Evolutionary conservation across 2,329 filamentous ascomycete genomes (phyloP).

Genomic region (Capronia epimyces): DNA sequence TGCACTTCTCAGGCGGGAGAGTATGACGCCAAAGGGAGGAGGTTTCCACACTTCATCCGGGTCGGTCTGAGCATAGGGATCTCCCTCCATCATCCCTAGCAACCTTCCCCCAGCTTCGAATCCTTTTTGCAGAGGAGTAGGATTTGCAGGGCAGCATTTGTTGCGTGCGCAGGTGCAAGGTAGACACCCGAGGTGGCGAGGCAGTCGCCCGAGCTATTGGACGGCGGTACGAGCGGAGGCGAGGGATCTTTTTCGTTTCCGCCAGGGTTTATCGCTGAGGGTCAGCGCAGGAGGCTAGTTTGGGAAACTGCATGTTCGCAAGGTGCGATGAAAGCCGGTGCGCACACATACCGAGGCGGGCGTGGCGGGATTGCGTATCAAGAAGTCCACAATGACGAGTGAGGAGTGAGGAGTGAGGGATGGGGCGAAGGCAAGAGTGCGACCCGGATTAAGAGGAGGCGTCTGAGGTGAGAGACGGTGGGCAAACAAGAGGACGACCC

Average conservation of each 20-base stretch:
- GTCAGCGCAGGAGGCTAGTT: slow-evolving; percentile 9
- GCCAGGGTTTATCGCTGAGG: slow-evolving; percentile 4
- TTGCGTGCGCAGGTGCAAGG: slow-evolving; percentile 3
- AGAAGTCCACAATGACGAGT: neutral
- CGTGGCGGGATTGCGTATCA: slow-evolving; percentile 5
- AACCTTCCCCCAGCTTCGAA: slow-evolving; percentile 14
- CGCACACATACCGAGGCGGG: slow-evolving; percentile 21
- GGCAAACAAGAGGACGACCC: slow-evolving; percentile 11
- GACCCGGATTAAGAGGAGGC: slow-evolving; percentile 1
- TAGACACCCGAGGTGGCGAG: neutral
- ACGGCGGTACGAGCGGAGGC: slow-evolving; percentile 12
- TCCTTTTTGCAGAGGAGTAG: slow-evolving; percentile 13
- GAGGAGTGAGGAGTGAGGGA: slow-evolving; percentile 6
- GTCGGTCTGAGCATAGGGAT: slow-evolving; percentile 4
- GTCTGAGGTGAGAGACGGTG: slow-evolving; percentile 10
- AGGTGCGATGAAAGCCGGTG: slow-evolving; percentile 15
- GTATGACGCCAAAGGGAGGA: slow-evolving; percentile 10
- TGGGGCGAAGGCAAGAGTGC: slow-evolving; percentile 7
- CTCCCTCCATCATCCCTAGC: slow-evolving; percentile 19
- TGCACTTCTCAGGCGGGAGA: slow-evolving; percentile 23
- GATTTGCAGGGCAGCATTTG: slow-evolving; percentile 20
- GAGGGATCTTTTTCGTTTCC: neutral
- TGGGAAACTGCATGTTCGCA: slow-evolving; percentile 18
- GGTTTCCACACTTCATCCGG: slow-evolving; percentile 16
- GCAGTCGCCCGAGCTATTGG: neutral